Evolutionary conservation across 257 asterid genomes (phyloP).

Genomic region (Solanum pinnatisectum): DNA sequence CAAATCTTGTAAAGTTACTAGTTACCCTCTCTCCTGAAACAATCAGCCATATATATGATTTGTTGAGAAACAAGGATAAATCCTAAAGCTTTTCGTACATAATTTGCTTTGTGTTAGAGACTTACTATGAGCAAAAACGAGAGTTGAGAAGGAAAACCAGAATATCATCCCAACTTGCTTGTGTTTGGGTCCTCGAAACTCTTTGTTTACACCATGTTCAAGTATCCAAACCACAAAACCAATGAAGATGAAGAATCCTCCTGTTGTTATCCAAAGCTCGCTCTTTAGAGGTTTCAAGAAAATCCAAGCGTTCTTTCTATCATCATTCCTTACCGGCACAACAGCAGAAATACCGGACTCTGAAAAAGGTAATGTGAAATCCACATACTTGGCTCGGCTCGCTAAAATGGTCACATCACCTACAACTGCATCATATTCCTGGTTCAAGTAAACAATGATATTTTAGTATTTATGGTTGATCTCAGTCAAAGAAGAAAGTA

Average conservation of each 20-base stretch:
- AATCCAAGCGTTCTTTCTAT: constrained; percentile 11
- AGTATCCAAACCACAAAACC: constrained; percentile 33
- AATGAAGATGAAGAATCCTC: constrained; percentile 16
- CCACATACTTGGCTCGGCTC: constrained; percentile 25
- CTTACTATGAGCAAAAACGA: constrained; percentile 36
- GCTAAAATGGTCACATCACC: constrained; percentile 39
- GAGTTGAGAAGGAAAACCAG: constrained; percentile 28
- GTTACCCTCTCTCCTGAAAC: constrained; percentile 33
- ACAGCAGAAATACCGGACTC: constrained; percentile 29
- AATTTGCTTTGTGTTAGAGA: background rate
- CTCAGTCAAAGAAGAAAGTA: background rate
- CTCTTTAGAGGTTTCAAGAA: constrained; percentile 24
- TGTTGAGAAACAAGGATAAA: background rate
- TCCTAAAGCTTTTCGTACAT: background rate
- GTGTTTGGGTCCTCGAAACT: constrained; percentile 15
- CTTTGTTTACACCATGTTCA: constrained; percentile 27
- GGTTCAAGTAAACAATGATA: background rate
- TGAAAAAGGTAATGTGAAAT: constrained; percentile 33
- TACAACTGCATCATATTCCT: constrained; percentile 34
- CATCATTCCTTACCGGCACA: constrained; percentile 8
- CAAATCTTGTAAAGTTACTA: constrained; percentile 23
- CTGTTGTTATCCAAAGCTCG: constrained; percentile 27
- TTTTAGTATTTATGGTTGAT: background rate
- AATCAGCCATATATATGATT: background rate
- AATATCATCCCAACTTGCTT: background rate